Percentiles rank a stretch among this genome's conserved stretches.
These are phyloP conservation scores for Entomortierella lignicola DNA, from an alignment of 192 early-diverging fungal species.

Conservation along the genomic window DNA sequence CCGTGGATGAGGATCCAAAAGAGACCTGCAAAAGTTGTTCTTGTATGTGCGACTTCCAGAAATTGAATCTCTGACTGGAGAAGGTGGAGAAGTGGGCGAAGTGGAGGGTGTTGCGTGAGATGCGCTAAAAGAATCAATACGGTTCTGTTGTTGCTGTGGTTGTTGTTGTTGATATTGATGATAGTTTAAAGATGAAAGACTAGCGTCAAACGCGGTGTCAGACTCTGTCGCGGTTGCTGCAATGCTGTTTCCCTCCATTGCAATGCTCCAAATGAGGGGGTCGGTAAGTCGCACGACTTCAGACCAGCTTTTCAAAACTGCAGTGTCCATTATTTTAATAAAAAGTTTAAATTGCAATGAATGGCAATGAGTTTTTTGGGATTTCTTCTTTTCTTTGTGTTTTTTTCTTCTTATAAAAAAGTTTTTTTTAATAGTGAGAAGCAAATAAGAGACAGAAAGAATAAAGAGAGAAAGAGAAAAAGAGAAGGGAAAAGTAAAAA, in stretches of 20 bases:
- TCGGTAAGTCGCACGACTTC: slow-evolving; percentile 39
- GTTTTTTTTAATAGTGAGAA: not conserved
- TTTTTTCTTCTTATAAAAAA: no score
- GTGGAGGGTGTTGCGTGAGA: not conserved
- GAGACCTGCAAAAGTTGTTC: slow-evolving; percentile 19
- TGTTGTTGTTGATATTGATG: not conserved
- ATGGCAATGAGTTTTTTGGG: no score
- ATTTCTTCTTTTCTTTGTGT: no score
- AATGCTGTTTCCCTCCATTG: slow-evolving; percentile 18
- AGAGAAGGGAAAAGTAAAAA: not conserved
- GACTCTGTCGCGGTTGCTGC: not conserved
- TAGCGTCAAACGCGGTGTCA: not conserved
- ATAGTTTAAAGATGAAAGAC: not conserved
- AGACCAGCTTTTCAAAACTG: slow-evolving; percentile 43
- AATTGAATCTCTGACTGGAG: not conserved
- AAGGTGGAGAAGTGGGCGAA: no score
- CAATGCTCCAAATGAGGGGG: slow-evolving; percentile 44
- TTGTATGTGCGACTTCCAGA: not conserved
- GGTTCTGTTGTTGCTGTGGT: not conserved
- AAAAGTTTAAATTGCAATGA: no score
- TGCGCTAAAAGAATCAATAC: not conserved
- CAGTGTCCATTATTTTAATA: slow-evolving; percentile 23
- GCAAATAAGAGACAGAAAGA: not conserved
- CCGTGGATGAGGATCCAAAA: slow-evolving; percentile 21
- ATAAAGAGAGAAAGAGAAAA: slow-evolving; percentile 2